Evolutionary conservation across 2,329 filamentous ascomycete genomes (phyloP), one percentile per base, ranked within the genome.

Genomic region (Zasmidium angulare): DNA sequence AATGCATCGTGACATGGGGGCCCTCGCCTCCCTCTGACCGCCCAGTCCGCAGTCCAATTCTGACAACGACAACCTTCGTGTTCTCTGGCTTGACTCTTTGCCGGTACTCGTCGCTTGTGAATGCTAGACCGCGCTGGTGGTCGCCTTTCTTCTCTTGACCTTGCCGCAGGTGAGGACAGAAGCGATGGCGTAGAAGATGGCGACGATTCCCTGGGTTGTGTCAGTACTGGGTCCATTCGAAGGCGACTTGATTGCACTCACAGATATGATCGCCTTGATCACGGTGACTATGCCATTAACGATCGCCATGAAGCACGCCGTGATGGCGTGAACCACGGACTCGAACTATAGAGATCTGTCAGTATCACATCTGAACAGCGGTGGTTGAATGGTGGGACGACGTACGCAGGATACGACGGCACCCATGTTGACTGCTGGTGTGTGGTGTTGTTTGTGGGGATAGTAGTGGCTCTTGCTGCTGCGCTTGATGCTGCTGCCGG

Each of bases 361-460:
- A 60, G 55, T 40, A 47, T 43, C n/a, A 17, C 36, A 43, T 19
- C 7, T 43, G 36, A 43, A 43, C 7, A 19, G 36, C 6, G 36
- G 36, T 17, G 14, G 36, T 3, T 49, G n/a, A 22, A 50, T 21
- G 46, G 11, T 29, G 26, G 26, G 6, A 11, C 21, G 53, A 84
- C 89, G 71, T 90, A 93, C 90, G 74, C 90, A 93, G 74, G 89
- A 93, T 67, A 91, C 81, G 71, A 95, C 87, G 76, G 88, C 89
- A 79, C 90, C 90, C 90, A 95, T 93, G 68, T 76, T 87, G 77
- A 70, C 55, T 61, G 67, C 69, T 62, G 47, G 53, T 48, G 50
- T 43, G 46, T 36, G 48, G 11, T 50, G 20, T 50, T 46, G 43
- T 54, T 23, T 50, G 36, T 17, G 36, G n/a, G 26, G 26, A 29